A percentile compares a stretch with the other conserved stretches of the same genome.
phyloP scores from a whole-genome alignment of 2,329 filamentous ascomycete genomes.

The Hortaea sp. region DNA sequence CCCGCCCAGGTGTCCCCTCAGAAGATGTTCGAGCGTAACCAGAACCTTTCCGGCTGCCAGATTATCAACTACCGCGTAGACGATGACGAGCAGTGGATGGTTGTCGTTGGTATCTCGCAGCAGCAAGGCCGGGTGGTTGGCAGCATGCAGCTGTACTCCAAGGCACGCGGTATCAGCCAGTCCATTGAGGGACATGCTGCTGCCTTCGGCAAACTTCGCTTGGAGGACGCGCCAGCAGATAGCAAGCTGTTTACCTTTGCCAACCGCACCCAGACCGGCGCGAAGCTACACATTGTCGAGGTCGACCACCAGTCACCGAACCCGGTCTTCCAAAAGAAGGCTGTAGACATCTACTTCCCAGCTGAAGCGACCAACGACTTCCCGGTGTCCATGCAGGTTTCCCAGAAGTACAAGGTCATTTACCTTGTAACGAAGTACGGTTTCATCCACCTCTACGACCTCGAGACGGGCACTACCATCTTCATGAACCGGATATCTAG shows the following conservation, averaged over 20 bases:
- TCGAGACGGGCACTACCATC: conserved; percentile 89
- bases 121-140: conserved; percentile 89
- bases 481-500: conserved; percentile 99
- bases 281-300: conserved; percentile 95
- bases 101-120: conserved; percentile 89
- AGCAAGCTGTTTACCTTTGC: conserved; percentile 97
- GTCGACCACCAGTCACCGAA: conserved; percentile 89
- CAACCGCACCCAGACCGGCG: conserved; percentile 77
- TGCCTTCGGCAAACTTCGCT: conserved; percentile 77
- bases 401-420: conserved; percentile 89
- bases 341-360: conserved; percentile 95
- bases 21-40: conserved; percentile 90
- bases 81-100: conserved; percentile 95
- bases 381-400: conserved; percentile 95
- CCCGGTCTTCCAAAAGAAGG: conserved; percentile 85
- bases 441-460: conserved; percentile 96
- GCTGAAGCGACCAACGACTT: conserved; percentile 94
- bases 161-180: conserved; percentile 92
- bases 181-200: conserved; percentile 96
- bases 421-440: conserved; percentile 98
- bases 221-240: conserved; percentile 81
- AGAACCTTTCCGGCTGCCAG: conserved; percentile 82
- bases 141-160: conserved; percentile 94
- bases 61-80: conserved; percentile 99
- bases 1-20: conserved; percentile 65